Base-by-base conservation (phyloP, 805 yeast species). In the Grigorovia yakushimaensis region DNA sequence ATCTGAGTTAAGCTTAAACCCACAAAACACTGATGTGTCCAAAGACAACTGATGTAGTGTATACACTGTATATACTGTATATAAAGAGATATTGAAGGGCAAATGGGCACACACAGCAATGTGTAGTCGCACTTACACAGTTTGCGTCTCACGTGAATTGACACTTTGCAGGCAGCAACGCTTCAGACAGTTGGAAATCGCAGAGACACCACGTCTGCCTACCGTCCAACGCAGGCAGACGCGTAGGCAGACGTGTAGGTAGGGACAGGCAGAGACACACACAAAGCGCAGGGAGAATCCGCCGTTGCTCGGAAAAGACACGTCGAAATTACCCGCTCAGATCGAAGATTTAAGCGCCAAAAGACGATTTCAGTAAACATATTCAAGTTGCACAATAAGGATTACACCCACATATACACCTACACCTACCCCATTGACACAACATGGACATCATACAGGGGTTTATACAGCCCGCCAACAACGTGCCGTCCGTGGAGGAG, bases 401-500 rank as follows among this genome's bases (percentile, higher is more conserved):
- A n/a, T n/a, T n/a, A n/a, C n/a, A n/a, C n/a, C n/a, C n/a, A n/a
- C n/a, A n/a, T n/a, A n/a, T 15, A 33, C n/a, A 15, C 17, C 18
- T 15, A 33, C 37, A 15, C 17, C n/a, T n/a, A 23, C 27, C 17
- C 18, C 13, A 33, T 3, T 33, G 15, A 3, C 37, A n/a, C 6
- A 33, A 33, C 17, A 70, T 71, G 74, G 73, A 70, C 47, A 45
- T 69, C 41, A 62, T 71, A 45, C 69, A 67, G 36, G 73, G 73
- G 15, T 54, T 71, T 39, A 68, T 71, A 50, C 66, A 62, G 51
- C 42, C 46, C 15, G 70, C 66, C 54, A 81, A 81, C 21, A 76
- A 74, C 56, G 69, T 65, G 6, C 82, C 72, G 58, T 69, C 79
- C 8, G 91, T 81, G 3, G 87, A 82, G 55, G 95, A 86, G 59